Base-by-base conservation (phyloP, 345 rosid species). In the Cochlearia excelsa region DNA sequence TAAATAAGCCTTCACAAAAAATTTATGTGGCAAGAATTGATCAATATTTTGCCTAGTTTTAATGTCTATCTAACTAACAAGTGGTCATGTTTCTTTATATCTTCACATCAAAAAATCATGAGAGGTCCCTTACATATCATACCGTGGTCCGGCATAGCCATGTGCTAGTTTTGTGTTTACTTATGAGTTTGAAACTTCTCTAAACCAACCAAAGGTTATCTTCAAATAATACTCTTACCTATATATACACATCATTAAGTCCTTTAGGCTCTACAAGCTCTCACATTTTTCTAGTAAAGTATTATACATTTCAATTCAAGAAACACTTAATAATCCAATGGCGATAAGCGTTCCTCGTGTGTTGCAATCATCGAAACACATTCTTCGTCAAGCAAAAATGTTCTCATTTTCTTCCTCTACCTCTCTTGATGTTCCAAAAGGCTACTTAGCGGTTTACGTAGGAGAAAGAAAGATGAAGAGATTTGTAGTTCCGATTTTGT, bases 361-460 rank as follows among this genome's bases (percentile, higher is more conserved):
- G n/a, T 33, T 63, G 16, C 69, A 58, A 64, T 70, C 65, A 44
- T 64, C 75, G 3, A 70, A 51, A 33, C 70, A 70, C 11, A 64
- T 70, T 51, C 54, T 70, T n/a, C 70, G 74, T 3, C 74, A 64
- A 57, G 65, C 60, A 3, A 64, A 63, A 57, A 26, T 44, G 30
- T 44, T 57, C 7, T 70, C 70, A 26, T 70, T 65, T 9, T 60
- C 57, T 30, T 50, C 59, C 43, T 54, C 60, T 46, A 53, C 55
- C 50, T 60, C 64, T 43, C 52, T 56, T 49, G 74, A 61, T 50
- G 81, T 77, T 4, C 84, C 82, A 4, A 78, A 79, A 61, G 81
- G 81, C 0, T 75, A 54, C 71, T 11, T 78, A 23, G 77, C 76
- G 3, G 77, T 82, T 26, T 73, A 74, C 51, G 69, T 69, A 49